These are phyloP conservation scores for Hansenula anomala DNA, from an alignment of 1,139 yeast genomes.

Conservation along the genomic window DNA sequence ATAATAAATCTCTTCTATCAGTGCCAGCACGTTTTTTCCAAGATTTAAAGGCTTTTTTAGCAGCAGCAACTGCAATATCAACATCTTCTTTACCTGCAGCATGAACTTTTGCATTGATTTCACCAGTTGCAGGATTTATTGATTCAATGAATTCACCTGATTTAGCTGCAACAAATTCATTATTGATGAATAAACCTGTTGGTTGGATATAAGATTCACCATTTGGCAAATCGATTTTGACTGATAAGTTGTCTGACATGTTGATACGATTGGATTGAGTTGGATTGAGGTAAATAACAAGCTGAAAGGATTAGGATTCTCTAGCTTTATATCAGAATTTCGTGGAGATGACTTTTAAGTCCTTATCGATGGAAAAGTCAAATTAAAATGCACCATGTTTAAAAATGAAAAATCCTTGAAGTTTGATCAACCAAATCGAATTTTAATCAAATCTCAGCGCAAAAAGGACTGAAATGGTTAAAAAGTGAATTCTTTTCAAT, in stretches of 20 bases:
- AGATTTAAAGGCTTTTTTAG: slow-evolving; percentile 59
- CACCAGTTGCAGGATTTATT: slow-evolving; percentile 62
- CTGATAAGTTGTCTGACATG: slow-evolving; percentile 18
- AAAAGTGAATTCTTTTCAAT: too few species aligned
- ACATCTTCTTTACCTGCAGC: slow-evolving; percentile 69
- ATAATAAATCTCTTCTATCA: slow-evolving; percentile 42
- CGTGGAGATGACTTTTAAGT: too few species aligned
- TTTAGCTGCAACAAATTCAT: slow-evolving; percentile 44
- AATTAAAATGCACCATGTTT: too few species aligned
- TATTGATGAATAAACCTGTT: slow-evolving; percentile 59
- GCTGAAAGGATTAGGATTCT: too few species aligned
- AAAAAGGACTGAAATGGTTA: too few species aligned
- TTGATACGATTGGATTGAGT: too few species aligned
- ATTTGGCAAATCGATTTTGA: slow-evolving; percentile 49
- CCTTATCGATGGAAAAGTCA: too few species aligned
- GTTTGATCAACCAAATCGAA: too few species aligned
- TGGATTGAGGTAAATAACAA: too few species aligned
- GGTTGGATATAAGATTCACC: slow-evolving; percentile 53
- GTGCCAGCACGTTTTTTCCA: slow-evolving; percentile 47
- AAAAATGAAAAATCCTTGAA: too few species aligned
- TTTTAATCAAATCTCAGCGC: too few species aligned
- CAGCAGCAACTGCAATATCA: slow-evolving; percentile 71
- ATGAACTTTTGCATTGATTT: slow-evolving; percentile 58
- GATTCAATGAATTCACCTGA: slow-evolving; percentile 50
- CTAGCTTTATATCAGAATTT: too few species aligned